Evolutionary conservation across 2,329 filamentous ascomycete species (phyloP).

Genomic region (Colletotrichum paranaense): DNA sequence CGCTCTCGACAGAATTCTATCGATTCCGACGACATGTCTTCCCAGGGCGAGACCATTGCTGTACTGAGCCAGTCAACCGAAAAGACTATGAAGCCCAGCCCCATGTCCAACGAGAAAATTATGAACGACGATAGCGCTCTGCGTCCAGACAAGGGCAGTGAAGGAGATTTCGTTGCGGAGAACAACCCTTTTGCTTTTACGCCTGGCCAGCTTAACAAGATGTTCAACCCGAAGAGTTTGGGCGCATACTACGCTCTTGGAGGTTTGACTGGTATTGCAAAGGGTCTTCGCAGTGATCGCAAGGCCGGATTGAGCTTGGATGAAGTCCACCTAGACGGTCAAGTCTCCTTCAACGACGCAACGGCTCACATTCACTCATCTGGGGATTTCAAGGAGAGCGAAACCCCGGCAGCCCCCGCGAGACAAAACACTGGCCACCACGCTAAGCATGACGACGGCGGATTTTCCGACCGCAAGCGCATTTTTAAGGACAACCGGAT

Average conservation of each 20-base stretch:
- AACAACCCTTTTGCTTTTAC: conserved; percentile 89
- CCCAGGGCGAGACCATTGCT: conserved; percentile 70
- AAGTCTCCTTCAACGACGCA: conserved; percentile 79
- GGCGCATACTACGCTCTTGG: conserved; percentile 85
- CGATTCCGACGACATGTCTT: conserved; percentile 73
- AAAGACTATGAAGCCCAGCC: conserved; percentile 52
- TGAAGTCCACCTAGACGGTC: conserved; percentile 73
- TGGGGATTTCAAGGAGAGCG: conserved; percentile 31
- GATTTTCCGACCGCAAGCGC: conserved; percentile 73
- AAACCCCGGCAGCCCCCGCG: not conserved
- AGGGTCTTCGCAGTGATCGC: conserved; percentile 79
- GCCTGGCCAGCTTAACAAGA: conserved; percentile 85
- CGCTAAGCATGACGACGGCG: conserved; percentile 39
- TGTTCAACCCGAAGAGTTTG: conserved; percentile 90
- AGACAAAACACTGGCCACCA: not conserved
- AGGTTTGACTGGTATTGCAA: conserved; percentile 81
- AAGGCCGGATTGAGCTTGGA: conserved; percentile 81
- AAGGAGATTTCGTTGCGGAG: conserved; percentile 79
- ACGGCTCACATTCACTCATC: conserved; percentile 46
- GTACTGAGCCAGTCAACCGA: conserved; percentile 60
- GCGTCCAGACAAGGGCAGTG: conserved; percentile 79
- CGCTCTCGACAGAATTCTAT: conserved; percentile 76
- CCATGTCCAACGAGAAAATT: conserved; percentile 64
- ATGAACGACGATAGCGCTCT: conserved; percentile 76
- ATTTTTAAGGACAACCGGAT: conserved; percentile 79